Evolutionary conservation across 2,329 filamentous ascomycete genomes (phyloP).

Genomic region (Calonectria fujianensis): DNA sequence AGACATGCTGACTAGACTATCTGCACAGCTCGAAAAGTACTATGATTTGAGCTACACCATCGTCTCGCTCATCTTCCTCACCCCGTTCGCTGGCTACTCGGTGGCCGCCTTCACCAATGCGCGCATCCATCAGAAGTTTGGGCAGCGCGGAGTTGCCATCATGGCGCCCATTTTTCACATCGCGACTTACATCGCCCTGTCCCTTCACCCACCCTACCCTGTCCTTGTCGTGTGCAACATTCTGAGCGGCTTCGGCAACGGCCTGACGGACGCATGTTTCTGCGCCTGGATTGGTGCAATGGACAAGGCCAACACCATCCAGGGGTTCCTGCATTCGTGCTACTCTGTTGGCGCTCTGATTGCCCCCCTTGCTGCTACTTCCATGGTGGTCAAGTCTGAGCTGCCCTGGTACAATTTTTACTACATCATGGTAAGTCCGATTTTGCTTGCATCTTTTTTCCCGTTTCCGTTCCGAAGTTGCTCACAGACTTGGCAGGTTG

Average conservation of each 20-base stretch:
- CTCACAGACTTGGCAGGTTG: constrained; percentile 55
- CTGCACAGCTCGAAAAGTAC: constrained; percentile 73
- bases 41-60: constrained; percentile 76
- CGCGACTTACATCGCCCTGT: constrained; percentile 75
- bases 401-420: constrained; percentile 82
- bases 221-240: constrained; percentile 78
- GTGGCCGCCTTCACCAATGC: constrained; percentile 77
- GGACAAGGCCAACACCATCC: constrained; percentile 80
- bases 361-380: constrained; percentile 79
- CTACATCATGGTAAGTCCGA: constrained; percentile 78
- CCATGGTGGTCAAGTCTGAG: constrained; percentile 76
- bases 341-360: constrained; percentile 80
- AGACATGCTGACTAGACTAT: background rate
- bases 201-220: constrained; percentile 78
- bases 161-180: constrained; percentile 77
- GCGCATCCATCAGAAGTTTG: constrained; percentile 74
- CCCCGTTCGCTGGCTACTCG: constrained; percentile 78
- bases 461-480: constrained; percentile 23
- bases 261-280: constrained; percentile 73
- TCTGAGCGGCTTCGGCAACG: constrained; percentile 80
- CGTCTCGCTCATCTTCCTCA: constrained; percentile 78
- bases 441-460: background rate
- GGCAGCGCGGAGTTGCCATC: constrained; percentile 80
- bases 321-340: constrained; percentile 79
- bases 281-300: constrained; percentile 76